Evolutionary conservation across 169 alveolate genomes (phyloP).

Genomic region (Ophryocystis elektroscirrha): DNA sequence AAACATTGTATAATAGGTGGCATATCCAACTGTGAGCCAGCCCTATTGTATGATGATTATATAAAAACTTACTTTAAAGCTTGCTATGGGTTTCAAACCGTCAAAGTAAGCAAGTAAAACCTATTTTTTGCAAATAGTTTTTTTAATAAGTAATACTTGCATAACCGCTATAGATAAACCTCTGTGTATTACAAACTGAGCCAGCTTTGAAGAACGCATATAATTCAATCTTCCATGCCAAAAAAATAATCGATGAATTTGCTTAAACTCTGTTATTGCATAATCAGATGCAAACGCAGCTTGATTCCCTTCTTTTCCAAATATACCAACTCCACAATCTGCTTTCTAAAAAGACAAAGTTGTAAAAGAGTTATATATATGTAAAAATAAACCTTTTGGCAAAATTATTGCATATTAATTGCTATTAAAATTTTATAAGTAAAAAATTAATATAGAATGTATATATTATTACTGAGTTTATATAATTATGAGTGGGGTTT

Average conservation of each 20-base stretch:
- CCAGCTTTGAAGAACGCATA: constrained; percentile 65
- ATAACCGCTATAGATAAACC: constrained; percentile 76
- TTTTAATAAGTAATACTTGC: constrained; percentile 48
- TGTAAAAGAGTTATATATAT: not conserved
- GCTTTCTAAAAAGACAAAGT: constrained; percentile 23
- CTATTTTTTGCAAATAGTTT: not conserved
- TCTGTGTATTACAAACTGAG: constrained; percentile 82
- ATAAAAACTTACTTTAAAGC: constrained; percentile 37
- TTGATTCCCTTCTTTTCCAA: constrained; percentile 84
- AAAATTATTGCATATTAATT: not conserved
- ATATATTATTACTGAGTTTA: not conserved
- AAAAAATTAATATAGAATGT: not conserved
- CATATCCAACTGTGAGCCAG: constrained; percentile 83
- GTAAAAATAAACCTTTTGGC: not conserved
- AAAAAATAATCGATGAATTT: constrained; percentile 57
- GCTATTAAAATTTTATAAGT: not conserved
- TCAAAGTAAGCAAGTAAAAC: not conserved
- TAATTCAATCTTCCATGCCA: constrained; percentile 90
- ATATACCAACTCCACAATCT: constrained; percentile 80
- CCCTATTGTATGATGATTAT: constrained; percentile 90
- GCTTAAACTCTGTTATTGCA: constrained; percentile 62
- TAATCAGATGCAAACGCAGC: constrained; percentile 88
- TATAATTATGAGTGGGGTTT: not conserved
- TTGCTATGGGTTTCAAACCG: not conserved
- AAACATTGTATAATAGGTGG: constrained; percentile 77